Conservation (phyloP, 768 basidiomycete genomes). For the Termitomyces sp. region DNA sequence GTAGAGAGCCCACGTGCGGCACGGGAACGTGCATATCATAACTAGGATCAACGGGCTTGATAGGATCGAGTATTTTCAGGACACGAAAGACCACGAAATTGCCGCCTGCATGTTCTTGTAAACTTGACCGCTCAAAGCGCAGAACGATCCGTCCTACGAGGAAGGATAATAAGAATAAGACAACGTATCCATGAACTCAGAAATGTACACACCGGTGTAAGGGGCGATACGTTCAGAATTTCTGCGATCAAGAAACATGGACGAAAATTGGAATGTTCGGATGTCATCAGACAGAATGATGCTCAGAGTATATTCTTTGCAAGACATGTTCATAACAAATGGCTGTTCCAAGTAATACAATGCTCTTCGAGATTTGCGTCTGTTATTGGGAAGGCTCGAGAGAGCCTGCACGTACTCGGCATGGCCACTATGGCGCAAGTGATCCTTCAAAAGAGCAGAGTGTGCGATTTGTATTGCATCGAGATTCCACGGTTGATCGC, state of each 20-base stretch:
- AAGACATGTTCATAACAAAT: neutral
- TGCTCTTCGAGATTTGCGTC: too few species aligned
- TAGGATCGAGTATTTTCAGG: slow-evolving; percentile 12
- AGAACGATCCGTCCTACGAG: slow-evolving; percentile 10
- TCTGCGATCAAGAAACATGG: neutral
- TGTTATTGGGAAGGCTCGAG: neutral
- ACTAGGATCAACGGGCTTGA: slow-evolving; percentile 7
- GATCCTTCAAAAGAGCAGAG: neutral
- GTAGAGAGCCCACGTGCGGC: neutral
- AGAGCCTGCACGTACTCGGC: neutral
- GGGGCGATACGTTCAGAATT: neutral
- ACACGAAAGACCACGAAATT: slow-evolving; percentile 29
- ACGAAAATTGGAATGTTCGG: neutral
- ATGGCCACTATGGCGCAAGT: neutral
- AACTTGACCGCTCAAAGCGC: slow-evolving; percentile 15
- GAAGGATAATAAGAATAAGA: neutral
- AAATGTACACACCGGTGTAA: neutral
- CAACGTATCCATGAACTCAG: neutral
- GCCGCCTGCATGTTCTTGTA: slow-evolving; percentile 25
- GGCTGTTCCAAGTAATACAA: slow-evolving; percentile 5
- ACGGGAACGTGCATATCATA: slow-evolving; percentile 5
- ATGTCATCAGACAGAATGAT: neutral
- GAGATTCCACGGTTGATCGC: neutral
- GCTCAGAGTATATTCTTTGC: neutral
- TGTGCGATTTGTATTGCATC: neutral